Evolutionary conservation across 352 stramenopile species (phyloP).

Genomic region (Paralagenidium karlingii): DNA sequence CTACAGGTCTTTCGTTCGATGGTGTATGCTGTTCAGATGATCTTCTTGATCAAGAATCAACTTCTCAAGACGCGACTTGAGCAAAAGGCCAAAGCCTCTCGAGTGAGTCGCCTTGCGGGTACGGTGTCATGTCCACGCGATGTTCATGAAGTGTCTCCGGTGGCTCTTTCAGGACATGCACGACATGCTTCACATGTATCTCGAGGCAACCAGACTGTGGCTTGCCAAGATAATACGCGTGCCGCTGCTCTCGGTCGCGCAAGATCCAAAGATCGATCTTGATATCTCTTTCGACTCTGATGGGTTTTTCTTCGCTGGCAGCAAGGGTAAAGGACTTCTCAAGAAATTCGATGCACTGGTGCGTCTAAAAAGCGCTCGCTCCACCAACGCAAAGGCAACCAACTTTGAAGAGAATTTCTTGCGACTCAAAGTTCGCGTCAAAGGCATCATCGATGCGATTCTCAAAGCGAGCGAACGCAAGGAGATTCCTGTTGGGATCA

Average conservation of each 20-base stretch:
- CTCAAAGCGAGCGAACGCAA: constrained; percentile 29
- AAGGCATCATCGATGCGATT: constrained; percentile 33
- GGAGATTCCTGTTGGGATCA: constrained; percentile 33
- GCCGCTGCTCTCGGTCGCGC: constrained; percentile 31
- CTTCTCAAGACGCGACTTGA: constrained; percentile 19
- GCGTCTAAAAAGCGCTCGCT: constrained; percentile 3
- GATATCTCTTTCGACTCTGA: too few species aligned
- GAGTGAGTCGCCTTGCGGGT: constrained; percentile 5
- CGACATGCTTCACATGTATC: constrained; percentile 47
- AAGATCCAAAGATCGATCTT: constrained; percentile 33
- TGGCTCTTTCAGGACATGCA: constrained; percentile 27
- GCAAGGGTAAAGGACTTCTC: constrained; percentile 23
- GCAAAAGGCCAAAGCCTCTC: constrained; percentile 18
- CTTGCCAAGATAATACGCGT: constrained; percentile 30
- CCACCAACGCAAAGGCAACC: neutral
- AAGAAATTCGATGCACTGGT: constrained; percentile 34
- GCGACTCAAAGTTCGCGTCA: constrained; percentile 48
- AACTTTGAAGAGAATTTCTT: constrained; percentile 13
- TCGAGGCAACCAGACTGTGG: constrained; percentile 51
- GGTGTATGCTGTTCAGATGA: constrained; percentile 13
- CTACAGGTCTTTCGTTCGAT: constrained; percentile 30
- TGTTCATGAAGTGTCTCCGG: neutral
- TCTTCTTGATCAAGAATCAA: constrained; percentile 14
- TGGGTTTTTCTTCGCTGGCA: neutral
- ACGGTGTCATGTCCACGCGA: neutral